Base-by-base conservation (phyloP, 768 basidiomycete species). In the Mycena crocata region DNA sequence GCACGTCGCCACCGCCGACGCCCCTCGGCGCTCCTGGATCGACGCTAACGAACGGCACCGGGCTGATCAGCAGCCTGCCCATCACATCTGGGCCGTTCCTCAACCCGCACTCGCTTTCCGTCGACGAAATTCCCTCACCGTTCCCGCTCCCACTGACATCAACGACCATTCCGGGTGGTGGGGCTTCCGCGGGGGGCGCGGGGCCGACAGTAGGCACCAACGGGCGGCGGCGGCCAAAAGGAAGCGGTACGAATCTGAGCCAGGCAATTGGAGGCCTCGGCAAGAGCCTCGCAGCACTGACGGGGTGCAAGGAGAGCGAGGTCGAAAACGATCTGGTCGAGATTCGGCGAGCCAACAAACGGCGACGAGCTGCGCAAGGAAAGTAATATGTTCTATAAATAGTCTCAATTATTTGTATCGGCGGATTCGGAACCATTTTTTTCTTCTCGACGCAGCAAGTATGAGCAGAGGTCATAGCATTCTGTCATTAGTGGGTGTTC, bases 71-170 rank as follows among this genome's bases (percentile, higher is more conserved):
- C 61, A 81, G 80, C 48, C 83, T 91, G 0, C 87, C 91, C 23
- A 87, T 92, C 71, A 89, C 90, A 1, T 83, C 87, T 2, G 90
- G 89, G 0, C 90, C 89, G 0, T 87, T 93, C 75, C 84, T 87
- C 39, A 95, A 94, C 75, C 93, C 93, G 2, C 92, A 93, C 73
- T 95, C 94, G 7, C 89, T 95, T 49, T 86, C 92, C 4, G 90
- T 94, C 42, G 94, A 95, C 69, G 94, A 95, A 73, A 86, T 95
- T 39, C 92, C 93, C 4, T 95, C 94, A 0, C 92, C 92, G 14
- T 94, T 93, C 82, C 92, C 93, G 0, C 82, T 93, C 13, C 86
- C 91, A 1, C 86, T 94, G 14, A 91, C 89, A 8, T 82, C 86
- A 5, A 85, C 84, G 19, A 80, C 82, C n/a, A 76, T 81, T 42